Base-by-base conservation (phyloP, 305 asterid genomes). In the Euphrasia arctica region DNA sequence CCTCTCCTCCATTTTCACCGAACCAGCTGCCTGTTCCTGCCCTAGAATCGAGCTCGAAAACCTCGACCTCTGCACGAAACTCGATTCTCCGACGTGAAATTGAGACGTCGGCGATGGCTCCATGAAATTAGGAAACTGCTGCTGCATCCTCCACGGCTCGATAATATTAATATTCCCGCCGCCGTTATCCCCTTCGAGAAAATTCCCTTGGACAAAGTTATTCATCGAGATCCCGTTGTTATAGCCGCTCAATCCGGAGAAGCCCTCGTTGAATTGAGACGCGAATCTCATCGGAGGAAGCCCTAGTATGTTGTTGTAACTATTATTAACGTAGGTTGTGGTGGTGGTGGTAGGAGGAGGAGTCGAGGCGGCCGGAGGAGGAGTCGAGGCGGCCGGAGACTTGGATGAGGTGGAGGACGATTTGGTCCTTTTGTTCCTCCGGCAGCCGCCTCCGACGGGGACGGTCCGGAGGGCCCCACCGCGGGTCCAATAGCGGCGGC, bases 361-460 rank as follows among this genome's bases (percentile, higher is more conserved):
- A n/a, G n/a, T n/a, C n/a, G n/a, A n/a, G n/a, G n/a, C n/a, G n/a
- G n/a, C n/a, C n/a, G n/a, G n/a, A n/a, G 22, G 22, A 18, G 22
- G 22, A 18, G 22, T 18, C 22, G 22, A 18, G 36, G 86, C 78
- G 3, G 72, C 82, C 0, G 96, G 84, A 34, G 96, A 85, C 58
- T 86, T 91, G 0, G 95, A 82, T n/a, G n/a, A n/a, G n/a, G n/a
- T n/a, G 41, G 80, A 72, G 27, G 80, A 75, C 34, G 91, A 69
- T 65, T 86, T 91, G 8, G 80, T 86, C 61, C 94, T 70, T 58
- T 89, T 91, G 81, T 91, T 91, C 43, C 95, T 74, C 66, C 98
- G 70, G 66, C 90, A 88, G 7, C 96, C 95, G 6, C 98, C 98
- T 0, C 98, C 98, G 0, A 91, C 98, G 0, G 98, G 98, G 7